Evolutionary conservation across 2,329 filamentous ascomycete species (phyloP).

Genomic region (Cercospora sojina): DNA sequence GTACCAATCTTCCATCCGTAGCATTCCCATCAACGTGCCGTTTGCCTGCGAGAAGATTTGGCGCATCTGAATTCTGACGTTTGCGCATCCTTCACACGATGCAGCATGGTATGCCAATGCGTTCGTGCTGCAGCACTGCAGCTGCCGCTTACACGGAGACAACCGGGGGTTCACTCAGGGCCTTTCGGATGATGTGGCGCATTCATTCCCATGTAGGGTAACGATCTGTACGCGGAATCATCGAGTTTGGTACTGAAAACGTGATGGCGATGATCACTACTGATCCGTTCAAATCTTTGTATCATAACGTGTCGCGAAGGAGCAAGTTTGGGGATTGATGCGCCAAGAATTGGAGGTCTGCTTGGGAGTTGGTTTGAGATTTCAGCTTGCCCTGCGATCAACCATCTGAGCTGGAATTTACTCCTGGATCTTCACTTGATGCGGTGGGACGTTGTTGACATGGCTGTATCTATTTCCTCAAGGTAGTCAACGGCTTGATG

Average conservation of each 20-base stretch:
- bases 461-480: background rate
- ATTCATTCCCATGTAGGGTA: background rate
- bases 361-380: background rate
- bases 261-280: background rate
- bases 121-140: background rate
- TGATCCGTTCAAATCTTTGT: background rate
- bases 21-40: background rate
- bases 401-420: no score
- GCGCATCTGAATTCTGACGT: background rate
- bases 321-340: background rate
- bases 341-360: background rate
- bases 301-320: background rate
- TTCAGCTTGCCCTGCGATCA: background rate
- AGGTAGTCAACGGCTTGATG: background rate
- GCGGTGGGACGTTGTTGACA: background rate
- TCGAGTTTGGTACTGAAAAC: background rate
- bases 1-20: background rate
- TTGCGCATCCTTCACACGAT: constrained; percentile 1
- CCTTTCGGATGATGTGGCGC: background rate
- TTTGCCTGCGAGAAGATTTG: background rate
- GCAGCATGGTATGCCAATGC: background rate
- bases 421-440: background rate
- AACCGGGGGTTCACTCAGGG: background rate
- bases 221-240: background rate
- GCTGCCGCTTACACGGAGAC: background rate